These are phyloP conservation scores for Solanum stenotomum DNA, from an alignment of 257 asterid genomes.

Conservation along the genomic window DNA sequence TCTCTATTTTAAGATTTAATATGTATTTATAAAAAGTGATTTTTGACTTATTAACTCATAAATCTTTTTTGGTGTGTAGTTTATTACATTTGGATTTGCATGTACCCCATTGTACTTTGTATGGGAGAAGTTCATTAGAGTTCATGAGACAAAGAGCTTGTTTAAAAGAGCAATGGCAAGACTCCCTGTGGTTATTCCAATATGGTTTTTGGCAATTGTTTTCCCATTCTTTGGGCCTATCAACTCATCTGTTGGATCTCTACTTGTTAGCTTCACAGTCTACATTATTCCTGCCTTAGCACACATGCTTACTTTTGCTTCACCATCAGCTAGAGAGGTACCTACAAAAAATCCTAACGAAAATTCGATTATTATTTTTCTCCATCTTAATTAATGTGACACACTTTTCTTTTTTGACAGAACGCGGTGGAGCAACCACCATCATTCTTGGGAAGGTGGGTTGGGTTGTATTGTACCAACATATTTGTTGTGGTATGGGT, in stretches of 20 bases:
- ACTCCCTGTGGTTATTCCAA: conserved; percentile 70
- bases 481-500: conserved; percentile 79
- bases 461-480: conserved; percentile 48
- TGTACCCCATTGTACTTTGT: conserved; percentile 80
- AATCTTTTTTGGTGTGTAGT: conserved; percentile 17
- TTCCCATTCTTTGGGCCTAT: conserved; percentile 86
- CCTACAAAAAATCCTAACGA: not conserved
- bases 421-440: conserved; percentile 85
- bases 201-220: conserved; percentile 73
- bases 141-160: conserved; percentile 72
- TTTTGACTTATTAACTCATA: not conserved
- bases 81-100: conserved; percentile 82
- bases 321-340: conserved; percentile 81
- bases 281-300: conserved; percentile 87
- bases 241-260: conserved; percentile 80
- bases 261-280: conserved; percentile 85
- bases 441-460: conserved; percentile 60
- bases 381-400: not conserved
- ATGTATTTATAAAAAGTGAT: not conserved
- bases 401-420: conserved; percentile 15
- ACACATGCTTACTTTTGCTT: conserved; percentile 79
- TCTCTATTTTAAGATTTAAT: not conserved
- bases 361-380: not conserved
- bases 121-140: conserved; percentile 72
- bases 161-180: conserved; percentile 61